Conservation (phyloP, 2,329 filamentous ascomycete genomes). For the Didymella sp. region DNA sequence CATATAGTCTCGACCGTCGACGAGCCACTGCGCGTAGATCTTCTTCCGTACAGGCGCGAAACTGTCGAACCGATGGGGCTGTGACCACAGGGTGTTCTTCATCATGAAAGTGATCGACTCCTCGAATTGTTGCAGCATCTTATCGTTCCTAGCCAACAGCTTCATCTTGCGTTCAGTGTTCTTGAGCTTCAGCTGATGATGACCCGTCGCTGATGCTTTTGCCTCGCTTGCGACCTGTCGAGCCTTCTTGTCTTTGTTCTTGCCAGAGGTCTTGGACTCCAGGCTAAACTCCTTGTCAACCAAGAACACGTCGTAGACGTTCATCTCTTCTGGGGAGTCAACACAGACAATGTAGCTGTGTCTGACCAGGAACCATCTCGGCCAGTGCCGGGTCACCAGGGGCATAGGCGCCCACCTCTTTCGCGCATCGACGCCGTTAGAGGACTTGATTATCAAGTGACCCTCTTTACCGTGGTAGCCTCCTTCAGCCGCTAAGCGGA, state of each 20-base stretch:
- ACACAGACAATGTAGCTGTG: slow-evolving; percentile 98
- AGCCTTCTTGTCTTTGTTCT: slow-evolving; percentile 60
- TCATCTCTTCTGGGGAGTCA: slow-evolving; percentile 98
- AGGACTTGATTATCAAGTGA: slow-evolving; percentile 87
- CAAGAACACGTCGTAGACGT: slow-evolving; percentile 98
- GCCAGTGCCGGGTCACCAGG: slow-evolving; percentile 81
- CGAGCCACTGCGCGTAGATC: slow-evolving; percentile 93
- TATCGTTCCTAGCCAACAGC: slow-evolving; percentile 87
- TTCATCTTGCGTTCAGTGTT: slow-evolving; percentile 94
- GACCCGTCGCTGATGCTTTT: slow-evolving; percentile 69
- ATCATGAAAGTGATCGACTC: slow-evolving; percentile 90
- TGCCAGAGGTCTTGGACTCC: slow-evolving; percentile 68
- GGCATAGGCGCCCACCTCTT: slow-evolving; percentile 79
- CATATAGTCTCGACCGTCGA: slow-evolving; percentile 98
- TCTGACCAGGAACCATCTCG: slow-evolving; percentile 97
- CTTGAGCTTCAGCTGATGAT: slow-evolving; percentile 85
- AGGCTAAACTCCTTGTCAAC: slow-evolving; percentile 88
- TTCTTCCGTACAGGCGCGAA: slow-evolving; percentile 88
- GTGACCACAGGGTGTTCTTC: slow-evolving; percentile 80
- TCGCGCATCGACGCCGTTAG: slow-evolving; percentile 86
- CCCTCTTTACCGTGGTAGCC: slow-evolving; percentile 99
- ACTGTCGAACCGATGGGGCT: slow-evolving; percentile 85
- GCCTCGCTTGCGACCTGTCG: slow-evolving; percentile 70
- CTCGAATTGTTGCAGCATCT: slow-evolving; percentile 88
- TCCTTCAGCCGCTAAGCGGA: slow-evolving; percentile 90